Conservation (phyloP, 2,329 filamentous ascomycete species). For the Xylaria sp. region DNA sequence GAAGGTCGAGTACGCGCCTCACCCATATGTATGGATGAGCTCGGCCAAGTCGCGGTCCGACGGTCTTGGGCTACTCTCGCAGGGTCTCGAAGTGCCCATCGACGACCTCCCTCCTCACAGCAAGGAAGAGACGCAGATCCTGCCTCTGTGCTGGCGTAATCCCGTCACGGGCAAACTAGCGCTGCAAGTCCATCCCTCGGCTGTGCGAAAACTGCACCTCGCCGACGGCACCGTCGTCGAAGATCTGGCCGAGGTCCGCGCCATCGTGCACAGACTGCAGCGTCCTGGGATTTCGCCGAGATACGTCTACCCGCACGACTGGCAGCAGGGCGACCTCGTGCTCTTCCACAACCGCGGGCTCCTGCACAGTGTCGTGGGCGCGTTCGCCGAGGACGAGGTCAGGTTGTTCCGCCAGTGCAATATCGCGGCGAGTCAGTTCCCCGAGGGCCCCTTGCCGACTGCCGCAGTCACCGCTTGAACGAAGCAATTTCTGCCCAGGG, state of each 20-base stretch:
- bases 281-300: constrained; percentile 72
- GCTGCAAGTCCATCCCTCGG: constrained; percentile 76
- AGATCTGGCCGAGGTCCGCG: constrained; percentile 68
- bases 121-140: constrained; percentile 68
- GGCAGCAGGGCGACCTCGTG: constrained; percentile 77
- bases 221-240: constrained; percentile 71
- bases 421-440: constrained; percentile 68
- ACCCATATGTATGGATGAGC: constrained; percentile 85
- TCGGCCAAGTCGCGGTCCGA: constrained; percentile 68
- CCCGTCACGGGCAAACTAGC: constrained; percentile 72
- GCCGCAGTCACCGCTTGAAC: constrained; percentile 5
- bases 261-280: constrained; percentile 72
- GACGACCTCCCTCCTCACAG: constrained; percentile 70
- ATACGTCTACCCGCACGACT: constrained; percentile 75
- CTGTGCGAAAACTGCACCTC: constrained; percentile 71
- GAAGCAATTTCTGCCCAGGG: neutral
- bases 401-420: constrained; percentile 81
- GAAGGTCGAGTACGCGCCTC: constrained; percentile 75
- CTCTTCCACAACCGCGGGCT: constrained; percentile 81
- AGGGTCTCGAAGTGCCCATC: constrained; percentile 65
- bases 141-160: constrained; percentile 81
- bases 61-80: constrained; percentile 73
- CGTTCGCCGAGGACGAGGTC: constrained; percentile 75
- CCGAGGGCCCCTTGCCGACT: constrained; percentile 52
- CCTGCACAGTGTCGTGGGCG: constrained; percentile 76